Evolutionary conservation across 129 eudicot species (phyloP), one percentile per base, ranked within the genome.

Genomic region (Kitagawia praeruptora): DNA sequence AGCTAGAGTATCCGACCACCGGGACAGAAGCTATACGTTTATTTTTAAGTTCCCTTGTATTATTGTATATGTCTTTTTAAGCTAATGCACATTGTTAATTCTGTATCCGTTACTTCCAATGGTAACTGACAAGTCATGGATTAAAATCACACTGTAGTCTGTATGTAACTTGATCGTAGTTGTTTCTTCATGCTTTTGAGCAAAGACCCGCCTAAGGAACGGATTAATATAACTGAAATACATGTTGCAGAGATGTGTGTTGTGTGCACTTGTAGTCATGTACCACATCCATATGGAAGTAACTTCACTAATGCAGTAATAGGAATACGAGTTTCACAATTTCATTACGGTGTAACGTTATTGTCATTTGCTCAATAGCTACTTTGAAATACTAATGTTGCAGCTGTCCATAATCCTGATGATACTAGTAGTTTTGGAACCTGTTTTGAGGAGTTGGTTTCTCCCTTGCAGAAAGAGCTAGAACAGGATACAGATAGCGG

Each of bases 1-100:
- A 93, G 85, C 86, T 93, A 12, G 87, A 81, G 73, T 86, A 82
- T 78, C 61, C 84, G n/a, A 85, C 41, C n/a, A 88, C 89, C 9
- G 96, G 92, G 1, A 86, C 96, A 0, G 98, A 93, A 85, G 92
- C 96, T 74, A 84, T 90, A 69, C 83, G 28, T n/a, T n/a, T 49
- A 31, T 66, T 42, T 25, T 28, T 18, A 78, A 79, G 64, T 47
- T 81, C 11, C 39, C 77, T n/a, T n/a, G n/a, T n/a, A n/a, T n/a
- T n/a, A n/a, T n/a, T n/a, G n/a, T 48, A 16, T 75, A 39, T 79
- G 42, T 79, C 27, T 78, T 12, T 27, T 34, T 23, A 39, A 8
- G 42, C 27, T 39, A 53, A 40, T 84, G 56, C 44, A 53, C 79
- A 23, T 69, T 84, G 47, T 63, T n/a, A n/a, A 9, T 51, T 0